Evolutionary conservation across 768 basidiomycete genomes (phyloP), one percentile per base, ranked within the genome.

Genomic region (Boletus vinaceobasis): DNA sequence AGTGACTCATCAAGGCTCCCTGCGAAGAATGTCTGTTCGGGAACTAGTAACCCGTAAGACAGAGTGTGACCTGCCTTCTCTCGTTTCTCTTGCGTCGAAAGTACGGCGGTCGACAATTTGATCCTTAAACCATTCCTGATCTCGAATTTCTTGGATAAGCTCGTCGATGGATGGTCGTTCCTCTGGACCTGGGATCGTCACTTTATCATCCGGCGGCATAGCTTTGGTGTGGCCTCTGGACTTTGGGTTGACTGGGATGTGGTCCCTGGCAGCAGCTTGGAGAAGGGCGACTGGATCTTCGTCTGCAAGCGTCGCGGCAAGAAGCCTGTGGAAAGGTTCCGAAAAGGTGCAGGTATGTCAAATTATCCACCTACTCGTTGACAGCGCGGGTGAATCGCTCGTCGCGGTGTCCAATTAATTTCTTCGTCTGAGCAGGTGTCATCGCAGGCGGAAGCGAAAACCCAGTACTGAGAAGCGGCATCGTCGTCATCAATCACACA

Each of bases 391-490:
- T 66, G 63, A 90, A 94, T 42, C 77, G 73, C 36, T 78, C 72
- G 57, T 93, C 90, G 48, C 91, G 75, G 57, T 78, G 80, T 59
- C 87, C 83, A 36, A 93, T 79, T 4, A 93, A 75, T 54, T 84
- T 87, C 62, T 87, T 87, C 19, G 82, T 75, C 19, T 80, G 81
- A 9, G 76, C 72, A 8, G 85, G 81, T 0, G 81, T 79, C 57
- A 86, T 65, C 5, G 83, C 57, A 53, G 66, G 68, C 3, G 60
- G 61, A 40, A 67, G 56, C 3, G 58, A 64, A 17, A 61, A 60
- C 4, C 58, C 60, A 26, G 59, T 53, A 11, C 63, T 71, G 17
- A 38, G 43, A 14, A 23, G 57, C 27, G 35, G 15, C 27, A 50
- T 27, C 51, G 19, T 46, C 44, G 46, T 43, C 50, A 56, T 15